Evolutionary conservation across 2,329 filamentous ascomycete genomes (phyloP).

Genomic region (Microascus cirrosus): DNA sequence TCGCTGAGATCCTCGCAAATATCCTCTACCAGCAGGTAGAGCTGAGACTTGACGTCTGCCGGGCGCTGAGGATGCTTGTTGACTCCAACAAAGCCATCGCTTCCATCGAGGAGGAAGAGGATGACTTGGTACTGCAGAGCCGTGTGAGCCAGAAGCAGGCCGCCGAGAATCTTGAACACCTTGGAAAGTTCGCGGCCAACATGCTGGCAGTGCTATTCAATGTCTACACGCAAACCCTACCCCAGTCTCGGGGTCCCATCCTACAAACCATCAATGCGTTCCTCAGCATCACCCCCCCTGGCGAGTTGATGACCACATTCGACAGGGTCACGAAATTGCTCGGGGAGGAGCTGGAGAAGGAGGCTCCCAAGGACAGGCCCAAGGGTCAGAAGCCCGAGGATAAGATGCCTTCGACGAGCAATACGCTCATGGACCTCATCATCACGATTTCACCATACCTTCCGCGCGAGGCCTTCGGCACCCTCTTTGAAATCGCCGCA

Average conservation of each 20-base stretch:
- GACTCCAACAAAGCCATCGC: slow-evolving; percentile 83
- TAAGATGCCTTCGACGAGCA: slow-evolving; percentile 81
- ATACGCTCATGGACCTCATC: slow-evolving; percentile 92
- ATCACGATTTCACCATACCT: slow-evolving; percentile 94
- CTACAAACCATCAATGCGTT: slow-evolving; percentile 92
- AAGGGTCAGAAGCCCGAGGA: slow-evolving; percentile 50
- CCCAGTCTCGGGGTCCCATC: slow-evolving; percentile 82
- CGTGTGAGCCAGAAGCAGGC: slow-evolving; percentile 67
- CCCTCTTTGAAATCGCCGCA: slow-evolving; percentile 78
- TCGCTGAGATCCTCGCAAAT: slow-evolving; percentile 85
- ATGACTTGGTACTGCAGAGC: slow-evolving; percentile 66
- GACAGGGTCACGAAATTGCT: slow-evolving; percentile 77
- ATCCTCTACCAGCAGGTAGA: slow-evolving; percentile 87
- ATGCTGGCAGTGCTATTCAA: slow-evolving; percentile 97
- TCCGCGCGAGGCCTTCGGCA: slow-evolving; percentile 71
- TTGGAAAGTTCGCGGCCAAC: slow-evolving; percentile 72
- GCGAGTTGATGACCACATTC: slow-evolving; percentile 81
- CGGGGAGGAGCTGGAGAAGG: slow-evolving; percentile 52
- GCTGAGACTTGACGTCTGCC: slow-evolving; percentile 77
- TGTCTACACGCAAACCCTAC: slow-evolving; percentile 92
- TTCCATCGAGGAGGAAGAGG: slow-evolving; percentile 55
- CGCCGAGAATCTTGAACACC: slow-evolving; percentile 67
- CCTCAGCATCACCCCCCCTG: slow-evolving; percentile 69
- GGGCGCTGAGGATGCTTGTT: slow-evolving; percentile 72
- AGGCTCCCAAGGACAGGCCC: slow-evolving; percentile 47